A percentile compares a stretch with the other conserved stretches of the same genome.
Conservation (phyloP, 176 grass and related monocot species). For the Juncus inflexus region DNA sequence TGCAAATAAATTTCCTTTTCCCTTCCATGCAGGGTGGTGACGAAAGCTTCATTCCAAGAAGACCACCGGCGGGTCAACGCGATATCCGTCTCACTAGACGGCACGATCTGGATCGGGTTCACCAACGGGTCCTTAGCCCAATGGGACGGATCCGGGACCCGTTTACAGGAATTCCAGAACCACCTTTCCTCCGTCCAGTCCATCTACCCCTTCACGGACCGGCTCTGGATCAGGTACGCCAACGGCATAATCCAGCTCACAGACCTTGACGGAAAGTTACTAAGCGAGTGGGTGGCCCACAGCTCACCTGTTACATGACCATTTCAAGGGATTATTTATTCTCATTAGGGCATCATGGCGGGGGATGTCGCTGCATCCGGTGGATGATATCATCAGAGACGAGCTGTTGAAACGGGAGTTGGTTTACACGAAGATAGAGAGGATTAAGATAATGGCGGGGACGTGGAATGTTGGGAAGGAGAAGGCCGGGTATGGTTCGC, state of each 20-base stretch:
- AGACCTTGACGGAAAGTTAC: conserved; percentile 61
- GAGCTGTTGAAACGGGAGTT: conserved; percentile 60
- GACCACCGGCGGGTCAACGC: conserved; percentile 60
- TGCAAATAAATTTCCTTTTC: no score
- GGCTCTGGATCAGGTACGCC: conserved; percentile 71
- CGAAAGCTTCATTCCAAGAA: conserved; percentile 70
- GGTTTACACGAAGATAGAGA: conserved; percentile 71
- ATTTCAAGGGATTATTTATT: conserved; percentile 62
- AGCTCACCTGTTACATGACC: conserved; percentile 66
- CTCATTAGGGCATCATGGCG: conserved; percentile 71
- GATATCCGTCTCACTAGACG: conserved; percentile 57
- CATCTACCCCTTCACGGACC: conserved; percentile 61
- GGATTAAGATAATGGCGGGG: conserved; percentile 77
- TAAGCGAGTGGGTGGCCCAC: conserved; percentile 75
- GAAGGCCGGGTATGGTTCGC: conserved; percentile 61
- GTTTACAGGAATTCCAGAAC: conserved; percentile 63
- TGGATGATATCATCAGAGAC: conserved; percentile 56
- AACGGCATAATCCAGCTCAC: conserved; percentile 65
- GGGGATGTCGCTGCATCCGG: conserved; percentile 65
- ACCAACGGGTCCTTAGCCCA: conserved; percentile 62
- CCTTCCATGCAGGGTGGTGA: conserved; percentile 66
- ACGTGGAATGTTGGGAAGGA: conserved; percentile 93
- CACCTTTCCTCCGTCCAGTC: conserved; percentile 78
- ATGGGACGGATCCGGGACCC: conserved; percentile 67
- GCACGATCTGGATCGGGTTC: conserved; percentile 73